These are phyloP conservation scores for Williopsis jadinii DNA, from an alignment of 1,139 yeast genomes.

Conservation along the genomic window DNA sequence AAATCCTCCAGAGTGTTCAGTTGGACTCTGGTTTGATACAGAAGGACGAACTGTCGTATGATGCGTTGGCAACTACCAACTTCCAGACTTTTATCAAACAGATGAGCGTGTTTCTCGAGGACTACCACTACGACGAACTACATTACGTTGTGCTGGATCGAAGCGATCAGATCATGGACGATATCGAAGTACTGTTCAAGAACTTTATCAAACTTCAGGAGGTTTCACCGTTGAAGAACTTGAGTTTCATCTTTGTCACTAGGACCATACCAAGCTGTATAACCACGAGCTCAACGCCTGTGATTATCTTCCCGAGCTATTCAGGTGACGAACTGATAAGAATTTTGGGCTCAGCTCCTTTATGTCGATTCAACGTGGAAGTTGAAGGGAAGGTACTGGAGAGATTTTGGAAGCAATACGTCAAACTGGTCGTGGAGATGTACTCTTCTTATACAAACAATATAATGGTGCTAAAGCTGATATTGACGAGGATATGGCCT, in stretches of 20 bases:
- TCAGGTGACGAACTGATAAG: conserved; percentile 32
- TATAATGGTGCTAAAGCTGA: conserved; percentile 35
- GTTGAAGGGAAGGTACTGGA: conserved; percentile 4
- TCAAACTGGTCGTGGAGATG: conserved; percentile 45
- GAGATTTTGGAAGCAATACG: conserved; percentile 42
- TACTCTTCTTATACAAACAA: conserved; percentile 46
- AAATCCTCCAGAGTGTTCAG: conserved; percentile 9
- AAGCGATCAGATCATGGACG: conserved; percentile 48
- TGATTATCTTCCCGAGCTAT: conserved; percentile 41
- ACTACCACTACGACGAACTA: conserved; percentile 29
- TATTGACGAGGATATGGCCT: conserved; percentile 44
- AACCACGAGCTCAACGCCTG: conserved; percentile 43
- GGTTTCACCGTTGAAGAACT: conserved; percentile 21
- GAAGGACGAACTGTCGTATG: conserved; percentile 8
- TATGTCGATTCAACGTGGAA: conserved; percentile 24
- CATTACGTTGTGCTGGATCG: conserved; percentile 56
- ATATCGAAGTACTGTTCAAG: conserved; percentile 36
- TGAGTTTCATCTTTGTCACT: conserved; percentile 30
- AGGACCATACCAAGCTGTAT: conserved; percentile 38
- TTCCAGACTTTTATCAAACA: conserved; percentile 40
- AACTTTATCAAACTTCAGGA: conserved; percentile 45
- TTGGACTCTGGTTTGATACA: conserved; percentile 9
- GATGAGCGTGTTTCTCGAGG: conserved; percentile 32
- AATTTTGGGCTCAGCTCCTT: conserved; percentile 29
- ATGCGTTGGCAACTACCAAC: conserved; percentile 35